phyloP scores from a whole-genome alignment of 2,329 filamentous ascomycete genomes.

The Calonectria multiphialidica region DNA sequence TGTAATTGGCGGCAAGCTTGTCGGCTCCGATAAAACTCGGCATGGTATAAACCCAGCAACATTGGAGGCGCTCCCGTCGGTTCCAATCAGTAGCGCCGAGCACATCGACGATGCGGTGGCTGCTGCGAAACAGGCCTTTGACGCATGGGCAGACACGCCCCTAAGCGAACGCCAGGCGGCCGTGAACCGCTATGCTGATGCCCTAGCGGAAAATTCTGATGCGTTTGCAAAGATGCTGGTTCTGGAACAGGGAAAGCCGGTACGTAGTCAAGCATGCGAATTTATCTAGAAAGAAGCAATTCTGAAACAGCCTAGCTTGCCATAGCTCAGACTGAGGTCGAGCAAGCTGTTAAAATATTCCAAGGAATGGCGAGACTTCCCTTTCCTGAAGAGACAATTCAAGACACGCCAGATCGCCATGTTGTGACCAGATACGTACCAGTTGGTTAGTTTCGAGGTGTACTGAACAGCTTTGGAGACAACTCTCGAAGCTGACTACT shows the following conservation, averaged over 20 bases:
- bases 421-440: constrained; percentile 18
- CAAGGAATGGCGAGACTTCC: constrained; percentile 6
- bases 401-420: constrained; percentile 11
- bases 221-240: constrained; percentile 25
- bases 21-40: constrained; percentile 60
- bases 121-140: constrained; percentile 60
- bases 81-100: constrained; percentile 60
- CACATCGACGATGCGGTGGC: constrained; percentile 64
- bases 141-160: constrained; percentile 55
- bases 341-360: not conserved
- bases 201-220: constrained; percentile 26
- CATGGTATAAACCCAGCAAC: constrained; percentile 65
- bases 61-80: constrained; percentile 60
- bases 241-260: constrained; percentile 21
- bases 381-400: constrained; percentile 17
- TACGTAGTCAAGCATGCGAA: not conserved
- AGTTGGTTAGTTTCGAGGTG: not conserved
- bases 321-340: not conserved
- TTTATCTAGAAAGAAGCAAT: not conserved
- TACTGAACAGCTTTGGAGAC: fast-evolving
- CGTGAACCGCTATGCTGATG: constrained; percentile 36
- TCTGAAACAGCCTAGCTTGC: constrained; percentile 5
- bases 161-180: constrained; percentile 46
- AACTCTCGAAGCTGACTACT: not conserved
- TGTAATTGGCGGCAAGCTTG: constrained; percentile 52